Conservation (phyloP, 805 yeast species). For the Candida ovalis region DNA sequence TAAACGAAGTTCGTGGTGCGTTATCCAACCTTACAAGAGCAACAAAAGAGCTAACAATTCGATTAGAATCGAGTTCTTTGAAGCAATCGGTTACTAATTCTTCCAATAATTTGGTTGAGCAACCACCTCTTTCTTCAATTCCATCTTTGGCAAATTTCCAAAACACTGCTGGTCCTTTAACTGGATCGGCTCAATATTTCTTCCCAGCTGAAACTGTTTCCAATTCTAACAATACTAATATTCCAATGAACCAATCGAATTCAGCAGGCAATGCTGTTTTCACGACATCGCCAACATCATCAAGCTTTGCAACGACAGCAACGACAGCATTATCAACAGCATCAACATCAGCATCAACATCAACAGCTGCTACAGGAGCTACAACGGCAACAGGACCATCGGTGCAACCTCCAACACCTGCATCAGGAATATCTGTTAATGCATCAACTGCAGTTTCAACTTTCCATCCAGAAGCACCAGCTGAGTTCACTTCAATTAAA, state of each 20-base stretch:
- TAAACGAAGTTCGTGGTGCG: constrained; percentile 75
- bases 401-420: too few relatives aligned
- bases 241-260: background rate
- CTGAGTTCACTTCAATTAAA: constrained; percentile 15
- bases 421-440: too few relatives aligned
- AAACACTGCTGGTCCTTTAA: constrained; percentile 10
- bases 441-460: too few relatives aligned
- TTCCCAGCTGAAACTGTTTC: constrained; percentile 6
- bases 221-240: background rate
- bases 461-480: constrained; percentile 3
- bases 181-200: constrained; percentile 13
- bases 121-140: constrained; percentile 34
- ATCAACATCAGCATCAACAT: background rate
- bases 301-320: background rate
- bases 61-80: constrained; percentile 64
- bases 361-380: background rate
- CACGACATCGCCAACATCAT: background rate
- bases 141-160: constrained; percentile 34
- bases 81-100: constrained; percentile 27
- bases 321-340: constrained; percentile 3
- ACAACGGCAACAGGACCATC: background rate
- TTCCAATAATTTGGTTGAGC: constrained; percentile 21
- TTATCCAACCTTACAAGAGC: constrained; percentile 80
- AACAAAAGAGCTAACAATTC: constrained; percentile 88
- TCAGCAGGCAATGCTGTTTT: background rate